A percentile compares a stretch with the other conserved stretches of the same genome.
Evolutionary conservation across 2,329 filamentous ascomycete species (phyloP).

Genomic region (Dichotomopilus funicola): DNA sequence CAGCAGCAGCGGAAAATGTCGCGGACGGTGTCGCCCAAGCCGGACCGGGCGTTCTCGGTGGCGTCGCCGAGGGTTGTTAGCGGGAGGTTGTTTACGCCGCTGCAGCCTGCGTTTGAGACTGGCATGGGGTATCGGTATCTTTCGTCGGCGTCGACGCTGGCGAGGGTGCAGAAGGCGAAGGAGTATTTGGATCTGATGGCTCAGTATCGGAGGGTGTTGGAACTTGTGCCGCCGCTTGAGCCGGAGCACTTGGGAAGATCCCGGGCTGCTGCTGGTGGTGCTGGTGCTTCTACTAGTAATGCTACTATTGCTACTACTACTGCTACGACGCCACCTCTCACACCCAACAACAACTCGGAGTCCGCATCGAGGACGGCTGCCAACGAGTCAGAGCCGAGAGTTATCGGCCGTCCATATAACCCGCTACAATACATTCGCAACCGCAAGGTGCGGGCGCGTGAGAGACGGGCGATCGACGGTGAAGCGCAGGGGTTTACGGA

Average conservation of each 20-base stretch:
- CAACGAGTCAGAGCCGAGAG: constrained; percentile 29
- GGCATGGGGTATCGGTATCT: constrained; percentile 52
- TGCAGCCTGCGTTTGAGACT: constrained; percentile 43
- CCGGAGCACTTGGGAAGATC: constrained; percentile 32
- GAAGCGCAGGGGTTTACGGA: constrained; percentile 73
- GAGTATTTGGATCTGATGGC: constrained; percentile 78
- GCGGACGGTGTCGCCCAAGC: constrained; percentile 54
- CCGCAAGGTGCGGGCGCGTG: constrained; percentile 72
- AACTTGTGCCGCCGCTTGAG: constrained; percentile 68
- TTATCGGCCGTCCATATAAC: constrained; percentile 70
- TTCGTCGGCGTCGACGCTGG: constrained; percentile 73
- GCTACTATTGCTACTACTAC: too few species aligned
- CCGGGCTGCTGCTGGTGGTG: constrained; percentile 23
- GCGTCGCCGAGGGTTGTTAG: constrained; percentile 36
- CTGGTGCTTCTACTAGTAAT: too few species aligned
- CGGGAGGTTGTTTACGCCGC: constrained; percentile 36
- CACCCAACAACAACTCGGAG: constrained; percentile 30
- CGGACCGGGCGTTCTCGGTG: constrained; percentile 30
- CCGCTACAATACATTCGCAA: constrained; percentile 91
- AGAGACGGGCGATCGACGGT: constrained; percentile 67
- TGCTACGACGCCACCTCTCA: constrained; percentile 34
- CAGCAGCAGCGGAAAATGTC: constrained; percentile 62
- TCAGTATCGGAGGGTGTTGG: constrained; percentile 76
- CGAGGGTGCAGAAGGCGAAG: constrained; percentile 77
- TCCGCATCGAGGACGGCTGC: constrained; percentile 24